phyloP scores from a whole-genome alignment of 345 rosid species.

The Eutrema japonicum region DNA sequence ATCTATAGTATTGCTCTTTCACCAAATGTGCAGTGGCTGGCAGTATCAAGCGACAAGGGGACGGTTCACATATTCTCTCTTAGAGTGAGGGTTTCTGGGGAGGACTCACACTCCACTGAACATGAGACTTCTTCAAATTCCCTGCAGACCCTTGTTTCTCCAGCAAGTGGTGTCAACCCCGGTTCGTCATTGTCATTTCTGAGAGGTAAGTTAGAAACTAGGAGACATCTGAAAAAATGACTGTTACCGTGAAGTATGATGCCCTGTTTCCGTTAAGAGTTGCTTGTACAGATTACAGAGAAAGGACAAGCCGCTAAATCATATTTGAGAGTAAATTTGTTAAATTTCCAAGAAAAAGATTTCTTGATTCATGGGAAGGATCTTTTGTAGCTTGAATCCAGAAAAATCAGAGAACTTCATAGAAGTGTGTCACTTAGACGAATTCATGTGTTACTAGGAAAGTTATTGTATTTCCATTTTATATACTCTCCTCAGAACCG shows the following conservation, averaged over 20 bases:
- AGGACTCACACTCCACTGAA: constrained; percentile 62
- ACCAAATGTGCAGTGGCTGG: constrained; percentile 81
- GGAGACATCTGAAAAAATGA: constrained; percentile 12
- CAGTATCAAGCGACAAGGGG: constrained; percentile 88
- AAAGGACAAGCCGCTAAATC: neutral
- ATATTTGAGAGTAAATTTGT: neutral
- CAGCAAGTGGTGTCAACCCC: constrained; percentile 71
- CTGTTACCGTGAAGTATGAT: constrained; percentile 10
- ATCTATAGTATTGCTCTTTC: constrained; percentile 82
- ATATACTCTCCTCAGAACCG: neutral
- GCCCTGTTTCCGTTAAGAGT: neutral
- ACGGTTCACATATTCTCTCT: constrained; percentile 89
- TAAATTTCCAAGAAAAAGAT: constrained; percentile 5
- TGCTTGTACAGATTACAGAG: constrained; percentile 13
- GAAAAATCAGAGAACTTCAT: neutral
- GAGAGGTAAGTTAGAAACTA: constrained; percentile 58
- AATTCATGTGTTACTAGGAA: constrained; percentile 8
- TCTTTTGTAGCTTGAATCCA: constrained; percentile 10
- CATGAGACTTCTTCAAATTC: constrained; percentile 64
- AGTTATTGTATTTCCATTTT: neutral
- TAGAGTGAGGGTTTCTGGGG: constrained; percentile 73
- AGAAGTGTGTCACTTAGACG: neutral
- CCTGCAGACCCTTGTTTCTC: constrained; percentile 68
- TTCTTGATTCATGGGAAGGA: constrained; percentile 8
- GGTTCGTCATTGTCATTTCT: constrained; percentile 84